Conservation (phyloP, 257 asterid genomes). For the Scutellaria minor region DNA sequence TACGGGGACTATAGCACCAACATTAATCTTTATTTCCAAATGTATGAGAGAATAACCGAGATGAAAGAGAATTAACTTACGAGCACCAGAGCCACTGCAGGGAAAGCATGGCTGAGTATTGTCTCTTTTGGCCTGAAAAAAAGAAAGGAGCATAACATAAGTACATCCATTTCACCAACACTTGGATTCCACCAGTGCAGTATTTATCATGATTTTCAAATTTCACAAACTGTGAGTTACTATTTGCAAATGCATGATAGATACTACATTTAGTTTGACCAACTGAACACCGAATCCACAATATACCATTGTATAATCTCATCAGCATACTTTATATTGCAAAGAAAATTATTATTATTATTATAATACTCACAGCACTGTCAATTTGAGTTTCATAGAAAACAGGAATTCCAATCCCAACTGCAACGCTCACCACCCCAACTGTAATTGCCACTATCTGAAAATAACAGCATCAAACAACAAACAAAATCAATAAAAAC, state of each 20-base stretch:
- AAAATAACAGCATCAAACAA: conserved; percentile 24
- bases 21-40: neutral
- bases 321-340: neutral
- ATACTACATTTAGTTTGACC: too few species aligned
- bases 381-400: conserved; percentile 90
- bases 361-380: conserved; percentile 59
- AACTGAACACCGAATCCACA: too few species aligned
- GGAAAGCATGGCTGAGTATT: conserved; percentile 96
- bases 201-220: too few species aligned
- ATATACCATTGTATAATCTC: neutral
- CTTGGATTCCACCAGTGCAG: too few species aligned
- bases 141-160: neutral
- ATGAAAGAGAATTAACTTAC: conserved; percentile 53
- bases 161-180: too few species aligned
- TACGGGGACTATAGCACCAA: too few species aligned
- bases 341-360: neutral
- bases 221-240: too few species aligned
- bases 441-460: conserved; percentile 86
- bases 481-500: neutral
- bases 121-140: conserved; percentile 81
- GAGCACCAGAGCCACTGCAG: conserved; percentile 90
- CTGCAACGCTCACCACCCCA: conserved; percentile 77
- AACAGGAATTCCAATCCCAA: conserved; percentile 94
- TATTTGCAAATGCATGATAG: too few species aligned
- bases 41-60: neutral